These are phyloP conservation scores for Lactarius deliciosus DNA, from an alignment of 768 basidiomycete species.

Conservation along the genomic window DNA sequence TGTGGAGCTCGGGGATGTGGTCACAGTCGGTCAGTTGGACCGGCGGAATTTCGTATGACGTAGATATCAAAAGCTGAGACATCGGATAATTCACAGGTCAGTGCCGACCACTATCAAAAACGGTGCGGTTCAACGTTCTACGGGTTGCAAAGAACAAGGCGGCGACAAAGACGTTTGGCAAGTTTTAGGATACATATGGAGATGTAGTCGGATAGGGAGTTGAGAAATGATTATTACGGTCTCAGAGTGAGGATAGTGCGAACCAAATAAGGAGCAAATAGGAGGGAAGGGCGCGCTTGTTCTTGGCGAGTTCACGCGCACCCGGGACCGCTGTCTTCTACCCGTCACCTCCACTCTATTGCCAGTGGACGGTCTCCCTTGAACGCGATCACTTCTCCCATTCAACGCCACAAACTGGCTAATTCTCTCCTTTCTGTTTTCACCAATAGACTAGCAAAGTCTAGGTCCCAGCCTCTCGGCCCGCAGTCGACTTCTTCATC, in stretches of 20 bases:
- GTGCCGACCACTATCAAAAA: slow-evolving; percentile 99
- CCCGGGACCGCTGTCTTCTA: slow-evolving; percentile 4
- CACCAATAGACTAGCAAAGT: slow-evolving; percentile 67
- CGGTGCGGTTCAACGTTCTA: slow-evolving; percentile 98
- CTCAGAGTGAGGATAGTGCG: neutral
- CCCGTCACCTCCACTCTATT: slow-evolving; percentile 14
- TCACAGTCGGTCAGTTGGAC: slow-evolving; percentile 82
- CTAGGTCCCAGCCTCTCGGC: slow-evolving; percentile 70
- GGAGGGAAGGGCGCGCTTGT: slow-evolving; percentile 9
- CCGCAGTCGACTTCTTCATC: slow-evolving; percentile 40
- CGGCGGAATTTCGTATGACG: neutral
- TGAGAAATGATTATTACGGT: slow-evolving; percentile 32
- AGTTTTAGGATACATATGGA: slow-evolving; percentile 60
- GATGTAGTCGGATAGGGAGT: slow-evolving; percentile 31
- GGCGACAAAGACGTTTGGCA: slow-evolving; percentile 85
- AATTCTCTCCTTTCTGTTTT: slow-evolving; percentile 78
- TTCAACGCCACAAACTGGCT: slow-evolving; percentile 60
- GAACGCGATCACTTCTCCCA: slow-evolving; percentile 10
- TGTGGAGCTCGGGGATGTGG: slow-evolving; percentile 89
- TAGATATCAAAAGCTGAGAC: slow-evolving; percentile 13
- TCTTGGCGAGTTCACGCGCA: slow-evolving; percentile 7
- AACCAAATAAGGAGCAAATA: slow-evolving; percentile 30
- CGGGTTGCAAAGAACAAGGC: slow-evolving; percentile 95
- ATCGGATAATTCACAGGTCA: slow-evolving; percentile 57
- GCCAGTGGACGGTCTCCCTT: slow-evolving; percentile 8